phyloP scores from a whole-genome alignment of 129 eudicot genomes.

The Solidago caesia region DNA sequence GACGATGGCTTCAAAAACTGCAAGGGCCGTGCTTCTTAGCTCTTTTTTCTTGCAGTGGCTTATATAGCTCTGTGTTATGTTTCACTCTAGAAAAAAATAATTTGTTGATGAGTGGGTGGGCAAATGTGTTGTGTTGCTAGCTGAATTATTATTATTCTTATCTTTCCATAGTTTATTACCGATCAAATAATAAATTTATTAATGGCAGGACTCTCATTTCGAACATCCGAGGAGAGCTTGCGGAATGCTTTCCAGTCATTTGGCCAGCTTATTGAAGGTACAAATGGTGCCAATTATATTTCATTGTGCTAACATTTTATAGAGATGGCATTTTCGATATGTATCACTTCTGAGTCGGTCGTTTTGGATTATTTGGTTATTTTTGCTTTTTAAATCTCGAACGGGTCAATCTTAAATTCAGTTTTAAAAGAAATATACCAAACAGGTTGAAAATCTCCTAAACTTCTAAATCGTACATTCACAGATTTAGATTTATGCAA shows the following conservation, averaged over 20 bases:
- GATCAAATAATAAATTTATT: constrained; percentile 13
- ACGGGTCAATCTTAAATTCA: background rate
- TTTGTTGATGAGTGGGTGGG: background rate
- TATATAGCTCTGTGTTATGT: no score
- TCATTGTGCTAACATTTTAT: constrained; percentile 2
- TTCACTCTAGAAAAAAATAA: background rate
- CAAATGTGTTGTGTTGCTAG: background rate
- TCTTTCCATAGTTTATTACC: background rate
- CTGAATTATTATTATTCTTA: background rate
- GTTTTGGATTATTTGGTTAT: no score
- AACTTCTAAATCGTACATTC: background rate
- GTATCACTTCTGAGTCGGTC: background rate
- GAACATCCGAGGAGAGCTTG: constrained; percentile 82
- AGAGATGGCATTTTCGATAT: background rate
- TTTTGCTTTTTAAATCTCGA: no score
- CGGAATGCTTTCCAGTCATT: constrained; percentile 74
- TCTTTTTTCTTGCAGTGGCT: no score
- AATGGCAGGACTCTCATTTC: constrained; percentile 82
- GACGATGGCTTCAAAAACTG: no score
- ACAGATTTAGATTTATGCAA: background rate
- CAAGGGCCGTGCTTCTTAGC: no score
- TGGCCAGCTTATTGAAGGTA: constrained; percentile 88
- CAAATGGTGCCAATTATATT: constrained; percentile 15
- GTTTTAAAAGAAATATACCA: background rate
- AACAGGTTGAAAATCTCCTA: background rate